Evolutionary conservation across 371 early-diverging fungal genomes (phyloP), one percentile per base, ranked within the genome.

Genomic region (Mortierella sp.): DNA sequence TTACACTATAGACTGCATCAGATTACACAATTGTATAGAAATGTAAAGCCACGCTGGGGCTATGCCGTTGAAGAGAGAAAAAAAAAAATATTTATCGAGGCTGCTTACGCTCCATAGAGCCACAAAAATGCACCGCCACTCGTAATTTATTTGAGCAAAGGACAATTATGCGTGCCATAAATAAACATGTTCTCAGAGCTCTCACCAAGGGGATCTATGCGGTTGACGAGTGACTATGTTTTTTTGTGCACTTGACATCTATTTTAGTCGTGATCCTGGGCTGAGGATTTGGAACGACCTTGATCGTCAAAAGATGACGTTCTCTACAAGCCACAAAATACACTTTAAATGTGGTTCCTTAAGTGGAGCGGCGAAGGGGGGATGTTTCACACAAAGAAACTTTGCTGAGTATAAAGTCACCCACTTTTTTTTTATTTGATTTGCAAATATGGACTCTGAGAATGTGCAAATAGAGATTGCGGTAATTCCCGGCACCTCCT

Each of bases 371-470:
- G 51, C 26, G 23, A 26, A n/a, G n/a, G n/a, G n/a, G n/a, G n/a
- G n/a, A 23, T 51, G 51, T 51, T 9, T 51, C n/a, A 51, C n/a
- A n/a, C n/a, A n/a, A n/a, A 51, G 8, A 51, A n/a, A 51, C 26
- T 10, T 10, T 51, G 51, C 51, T n/a, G 51, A 51, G 51, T n/a
- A 51, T n/a, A 22, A 23, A 26, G n/a, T 23, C 43, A 54, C 9
- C 54, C 54, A 54, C 54, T 54, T 54, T 54, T 53, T 53, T 49
- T 43, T 43, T 45, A 19, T 45, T n/a, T 45, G 45, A 45, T 45
- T 45, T 17, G 35, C 35, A 13, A 17, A n/a, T 12, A 34, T 58
- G n/a, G n/a, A n/a, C n/a, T 61, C 45, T 17, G 19, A 29, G 45
- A 22, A 6, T 31, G 7, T 28, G 26, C 17, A 17, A 23, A 4